Percentiles rank a stretch among this genome's conserved stretches.
Evolutionary conservation across 352 stramenopile species (phyloP).

Genomic region (Globisporangium sylvaticum): DNA sequence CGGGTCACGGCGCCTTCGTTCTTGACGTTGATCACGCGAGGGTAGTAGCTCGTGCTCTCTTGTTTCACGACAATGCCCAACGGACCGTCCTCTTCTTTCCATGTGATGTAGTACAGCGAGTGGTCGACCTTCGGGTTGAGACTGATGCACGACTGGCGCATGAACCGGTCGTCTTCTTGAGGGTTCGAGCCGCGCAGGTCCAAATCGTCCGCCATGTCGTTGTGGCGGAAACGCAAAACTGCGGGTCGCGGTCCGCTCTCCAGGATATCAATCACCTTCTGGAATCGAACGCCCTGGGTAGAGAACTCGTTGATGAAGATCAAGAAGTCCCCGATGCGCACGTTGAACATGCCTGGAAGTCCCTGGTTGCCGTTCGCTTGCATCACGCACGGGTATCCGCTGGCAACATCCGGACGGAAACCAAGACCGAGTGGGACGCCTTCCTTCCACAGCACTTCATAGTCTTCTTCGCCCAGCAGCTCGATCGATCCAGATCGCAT

Average conservation of each 20-base stretch:
- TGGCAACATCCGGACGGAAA: conserved; percentile 75
- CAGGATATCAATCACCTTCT: conserved; percentile 85
- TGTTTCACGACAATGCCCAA: conserved; percentile 86
- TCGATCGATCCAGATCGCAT: conserved; percentile 67
- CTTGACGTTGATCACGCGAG: conserved; percentile 87
- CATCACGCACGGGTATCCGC: conserved; percentile 70
- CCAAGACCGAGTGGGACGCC: conserved; percentile 77
- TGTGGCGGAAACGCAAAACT: conserved; percentile 82
- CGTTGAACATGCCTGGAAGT: conserved; percentile 83
- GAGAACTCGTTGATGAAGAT: conserved; percentile 88
- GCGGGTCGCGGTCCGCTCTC: conserved; percentile 73
- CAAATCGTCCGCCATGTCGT: conserved; percentile 51
- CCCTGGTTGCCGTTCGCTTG: conserved; percentile 75
- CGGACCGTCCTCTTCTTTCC: conserved; percentile 84
- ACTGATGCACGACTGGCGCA: conserved; percentile 68
- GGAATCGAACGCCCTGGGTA: conserved; percentile 73
- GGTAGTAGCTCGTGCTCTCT: conserved; percentile 83
- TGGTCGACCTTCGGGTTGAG: conserved; percentile 83
- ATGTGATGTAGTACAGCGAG: conserved; percentile 88
- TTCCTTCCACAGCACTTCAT: conserved; percentile 85
- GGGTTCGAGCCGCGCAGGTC: conserved; percentile 51
- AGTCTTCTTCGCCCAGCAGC: conserved; percentile 79
- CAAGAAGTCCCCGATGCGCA: conserved; percentile 71
- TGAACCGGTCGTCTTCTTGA: conserved; percentile 62
- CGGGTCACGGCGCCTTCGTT: conserved; percentile 78